Conservation (phyloP, 345 rosid species). For the Gossypioides kirkii region DNA sequence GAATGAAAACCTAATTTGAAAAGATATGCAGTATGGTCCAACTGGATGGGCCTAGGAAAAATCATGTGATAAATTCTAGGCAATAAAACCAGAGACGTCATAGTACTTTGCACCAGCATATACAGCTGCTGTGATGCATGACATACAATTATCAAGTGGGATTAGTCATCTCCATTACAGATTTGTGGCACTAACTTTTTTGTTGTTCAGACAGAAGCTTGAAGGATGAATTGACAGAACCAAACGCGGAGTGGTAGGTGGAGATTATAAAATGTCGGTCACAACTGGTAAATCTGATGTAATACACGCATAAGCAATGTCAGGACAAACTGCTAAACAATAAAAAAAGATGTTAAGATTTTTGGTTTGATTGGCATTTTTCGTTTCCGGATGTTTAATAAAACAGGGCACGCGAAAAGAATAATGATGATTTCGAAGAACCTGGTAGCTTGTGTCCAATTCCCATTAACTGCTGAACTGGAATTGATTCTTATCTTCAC, state of each 20-base stretch:
- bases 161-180: not conserved
- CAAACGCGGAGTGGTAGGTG: slow-evolving; percentile 1
- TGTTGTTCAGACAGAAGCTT: not conserved
- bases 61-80: not conserved
- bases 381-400: not conserved
- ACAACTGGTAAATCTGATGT: not conserved
- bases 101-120: not conserved
- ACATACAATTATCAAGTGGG: slow-evolving; percentile 2
- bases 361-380: not conserved
- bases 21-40: not conserved
- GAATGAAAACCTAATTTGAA: not conserved
- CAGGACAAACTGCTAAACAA: not conserved
- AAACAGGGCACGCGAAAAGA: not conserved
- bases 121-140: slow-evolving; percentile 13
- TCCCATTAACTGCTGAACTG: not conserved
- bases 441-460: not conserved
- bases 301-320: not conserved
- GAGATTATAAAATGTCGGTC: not conserved
- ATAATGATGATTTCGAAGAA: not conserved
- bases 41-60: not conserved
- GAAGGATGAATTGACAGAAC: not conserved
- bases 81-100: slow-evolving; percentile 1
- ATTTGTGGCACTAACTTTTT: not conserved
- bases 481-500: not conserved
- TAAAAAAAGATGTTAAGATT: not conserved